These are phyloP conservation scores for Wickerhamomyces strasburgensis DNA, from an alignment of 805 yeast genomes.

Conservation along the genomic window DNA sequence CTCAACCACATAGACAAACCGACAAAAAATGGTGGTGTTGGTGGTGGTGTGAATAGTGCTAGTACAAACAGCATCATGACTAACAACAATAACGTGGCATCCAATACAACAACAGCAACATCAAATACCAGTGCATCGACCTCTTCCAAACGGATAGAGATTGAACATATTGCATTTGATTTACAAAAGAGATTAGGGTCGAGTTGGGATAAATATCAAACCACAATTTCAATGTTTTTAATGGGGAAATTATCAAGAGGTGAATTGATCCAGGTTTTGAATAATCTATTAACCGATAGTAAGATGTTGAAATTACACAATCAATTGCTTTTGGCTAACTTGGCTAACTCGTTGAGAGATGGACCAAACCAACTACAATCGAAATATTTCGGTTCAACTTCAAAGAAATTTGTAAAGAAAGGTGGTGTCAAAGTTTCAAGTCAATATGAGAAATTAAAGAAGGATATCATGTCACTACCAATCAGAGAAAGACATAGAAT, in stretches of 20 bases:
- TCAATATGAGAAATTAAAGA: conserved; percentile 78
- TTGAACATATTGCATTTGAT: conserved; percentile 64
- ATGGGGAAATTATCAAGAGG: conserved; percentile 72
- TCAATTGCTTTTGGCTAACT: conserved; percentile 70
- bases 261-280: conserved; percentile 61
- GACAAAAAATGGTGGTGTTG: neutral
- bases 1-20: neutral
- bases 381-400: conserved; percentile 23
- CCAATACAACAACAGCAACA: no score
- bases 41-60: neutral
- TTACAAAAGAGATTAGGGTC: conserved; percentile 70
- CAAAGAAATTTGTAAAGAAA: conserved; percentile 40
- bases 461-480: conserved; percentile 81
- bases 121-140: no score
- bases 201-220: conserved; percentile 81
- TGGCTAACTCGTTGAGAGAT: conserved; percentile 80
- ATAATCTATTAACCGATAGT: conserved; percentile 40
- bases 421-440: conserved; percentile 48
- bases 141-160: conserved; percentile 41
- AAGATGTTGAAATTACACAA: conserved; percentile 61
- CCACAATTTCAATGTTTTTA: conserved; percentile 67
- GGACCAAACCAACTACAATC: conserved; percentile 49
- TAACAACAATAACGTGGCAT: no score
- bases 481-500: conserved; percentile 80
- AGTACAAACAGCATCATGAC: no score